phyloP scores from a whole-genome alignment of 768 basidiomycete species.

The Amanita phalloides region DNA sequence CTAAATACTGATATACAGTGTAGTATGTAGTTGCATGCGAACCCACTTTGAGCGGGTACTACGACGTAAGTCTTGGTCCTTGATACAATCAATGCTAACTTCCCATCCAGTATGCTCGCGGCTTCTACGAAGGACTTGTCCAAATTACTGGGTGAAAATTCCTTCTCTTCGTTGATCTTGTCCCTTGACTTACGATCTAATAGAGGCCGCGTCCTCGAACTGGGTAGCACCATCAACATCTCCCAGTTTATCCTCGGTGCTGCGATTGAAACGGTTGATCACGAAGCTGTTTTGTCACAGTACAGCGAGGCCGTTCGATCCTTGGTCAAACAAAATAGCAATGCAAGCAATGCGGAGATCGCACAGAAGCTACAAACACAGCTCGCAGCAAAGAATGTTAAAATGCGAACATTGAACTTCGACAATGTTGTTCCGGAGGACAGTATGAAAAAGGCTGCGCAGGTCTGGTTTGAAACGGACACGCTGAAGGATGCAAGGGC shows the following conservation, averaged over 20 bases:
- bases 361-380: neutral
- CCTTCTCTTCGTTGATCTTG: neutral
- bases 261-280: slow-evolving; percentile 19
- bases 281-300: slow-evolving; percentile 12
- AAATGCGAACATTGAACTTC: slow-evolving; percentile 16
- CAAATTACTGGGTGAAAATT: neutral
- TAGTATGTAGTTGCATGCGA: slow-evolving; percentile 54
- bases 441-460: neutral
- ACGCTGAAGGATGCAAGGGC: neutral
- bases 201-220: slow-evolving; percentile 18
- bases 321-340: slow-evolving; percentile 15
- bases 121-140: neutral
- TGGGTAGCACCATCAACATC: slow-evolving; percentile 17
- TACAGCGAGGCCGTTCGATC: slow-evolving; percentile 16
- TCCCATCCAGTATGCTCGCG: neutral
- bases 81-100: neutral
- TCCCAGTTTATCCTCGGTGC: slow-evolving; percentile 20
- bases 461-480: neutral
- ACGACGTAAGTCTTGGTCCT: neutral
- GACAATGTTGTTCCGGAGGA: slow-evolving; percentile 10
- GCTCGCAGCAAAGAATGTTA: slow-evolving; percentile 11
- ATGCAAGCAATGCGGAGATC: neutral
- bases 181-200: neutral
- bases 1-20: neutral
- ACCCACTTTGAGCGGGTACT: slow-evolving; percentile 17